Evolutionary conservation across 139 green algal species (phyloP).

Genomic region (Chlamydomonas schloesseri): DNA sequence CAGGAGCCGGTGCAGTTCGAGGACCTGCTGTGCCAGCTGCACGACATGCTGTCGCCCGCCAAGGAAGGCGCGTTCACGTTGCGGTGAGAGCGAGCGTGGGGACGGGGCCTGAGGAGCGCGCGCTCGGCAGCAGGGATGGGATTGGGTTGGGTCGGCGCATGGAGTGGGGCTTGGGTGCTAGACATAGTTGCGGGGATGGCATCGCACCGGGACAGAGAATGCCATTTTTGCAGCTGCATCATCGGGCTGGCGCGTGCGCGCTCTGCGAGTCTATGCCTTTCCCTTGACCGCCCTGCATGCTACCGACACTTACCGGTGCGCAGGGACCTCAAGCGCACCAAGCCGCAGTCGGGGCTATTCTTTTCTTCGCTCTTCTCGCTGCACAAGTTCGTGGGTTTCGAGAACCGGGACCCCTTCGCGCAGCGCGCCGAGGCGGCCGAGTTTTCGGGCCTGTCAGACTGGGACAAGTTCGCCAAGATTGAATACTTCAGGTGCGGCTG

Average conservation of each 20-base stretch:
- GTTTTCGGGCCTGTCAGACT: conserved; percentile 73
- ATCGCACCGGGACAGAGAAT: no score
- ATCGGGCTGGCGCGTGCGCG: no score
- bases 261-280: no score
- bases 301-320: no score
- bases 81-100: conserved; percentile 23
- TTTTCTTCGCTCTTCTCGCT: conserved; percentile 99
- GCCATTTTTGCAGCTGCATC: no score
- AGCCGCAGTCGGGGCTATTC: conserved; percentile 84
- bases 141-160: no score
- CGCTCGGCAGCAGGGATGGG: no score
- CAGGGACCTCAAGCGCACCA: conserved; percentile 85
- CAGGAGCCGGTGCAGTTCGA: conserved; percentile 88
- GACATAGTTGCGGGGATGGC: no score
- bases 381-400: conserved; percentile 99
- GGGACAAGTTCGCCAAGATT: conserved; percentile 81
- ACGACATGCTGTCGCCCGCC: conserved; percentile 92
- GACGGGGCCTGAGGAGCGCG: no score
- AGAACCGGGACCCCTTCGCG: conserved; percentile 85
- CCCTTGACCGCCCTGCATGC: no score
- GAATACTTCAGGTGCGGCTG: conserved; percentile 69
- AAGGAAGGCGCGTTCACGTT: conserved; percentile 68
- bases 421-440: conserved; percentile 68
- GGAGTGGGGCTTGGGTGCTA: neutral
- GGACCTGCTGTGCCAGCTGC: conserved; percentile 96